Evolutionary conservation across 2,329 filamentous ascomycete species (phyloP), one percentile per base, ranked within the genome.

Genomic region (Colletotrichum orchidophilum): DNA sequence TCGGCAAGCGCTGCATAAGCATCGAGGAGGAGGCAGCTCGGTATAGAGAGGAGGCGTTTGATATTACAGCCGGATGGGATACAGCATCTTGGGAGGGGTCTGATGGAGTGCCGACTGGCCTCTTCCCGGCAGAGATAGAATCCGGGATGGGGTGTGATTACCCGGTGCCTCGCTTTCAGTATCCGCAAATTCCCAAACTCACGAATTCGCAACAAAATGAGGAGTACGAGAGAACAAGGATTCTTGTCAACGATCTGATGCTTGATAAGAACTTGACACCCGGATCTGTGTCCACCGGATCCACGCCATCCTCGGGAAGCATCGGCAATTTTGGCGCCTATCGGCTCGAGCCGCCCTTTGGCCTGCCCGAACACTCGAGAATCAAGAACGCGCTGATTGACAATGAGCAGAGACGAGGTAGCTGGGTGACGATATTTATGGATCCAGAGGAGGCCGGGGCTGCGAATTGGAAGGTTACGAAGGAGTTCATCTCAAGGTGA

Each of bases 1-100:
- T 83, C 3, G 81, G 80, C 1, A 75, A 75, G 8, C 76, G 80
- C 3, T 75, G 81, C n/a, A 80, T 84, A 1, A 74, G 79, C 54
- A 66, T 83, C 1, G 82, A 85, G 61, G 81, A 84, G 58, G 72
- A 69, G 2, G 63, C 62, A 13, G 64, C 35, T 7, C 39, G 35
- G 52, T 26, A 29, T 15, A 31, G 49, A 3, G 31, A 63, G 21
- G 50, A 52, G 2, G 33, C 50, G 1, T 12, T 55, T 21, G 54
- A 63, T 13, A 18, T 55, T 3, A 57, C 31, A 5, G 31, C 31
- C 21, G 35, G 18, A 3, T 52, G 60, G 74, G 61, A 67, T n/a
- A 39, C 53, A 1, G 39, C 9, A 5, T 63, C 69, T 18, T 62
- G 58, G 26, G 49, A 46, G n/a, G 42, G 29, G 18, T 31, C 72